Percentiles rank a stretch among this genome's conserved stretches.
Evolutionary conservation across 2,329 filamentous ascomycete species (phyloP).

Genomic region (Helminthosporium solani): DNA sequence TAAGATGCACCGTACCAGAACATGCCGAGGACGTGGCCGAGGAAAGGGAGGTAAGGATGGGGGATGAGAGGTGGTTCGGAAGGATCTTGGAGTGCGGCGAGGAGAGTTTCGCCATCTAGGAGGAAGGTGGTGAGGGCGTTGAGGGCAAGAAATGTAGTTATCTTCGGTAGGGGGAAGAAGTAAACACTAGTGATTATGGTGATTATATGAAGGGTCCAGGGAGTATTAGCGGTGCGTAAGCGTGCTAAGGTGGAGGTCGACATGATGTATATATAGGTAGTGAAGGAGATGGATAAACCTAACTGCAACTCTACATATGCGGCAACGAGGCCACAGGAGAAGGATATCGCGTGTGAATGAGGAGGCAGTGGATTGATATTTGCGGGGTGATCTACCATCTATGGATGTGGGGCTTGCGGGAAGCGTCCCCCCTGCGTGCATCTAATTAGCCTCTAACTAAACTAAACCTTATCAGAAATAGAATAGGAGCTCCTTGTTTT

Average conservation of each 20-base stretch:
- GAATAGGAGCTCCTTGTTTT: neutral
- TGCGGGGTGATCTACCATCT: neutral
- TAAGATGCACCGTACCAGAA: conserved; percentile 36
- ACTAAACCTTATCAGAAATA: neutral
- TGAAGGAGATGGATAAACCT: neutral
- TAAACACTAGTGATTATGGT: conserved; percentile 1
- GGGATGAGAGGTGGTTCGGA: conserved; percentile 45
- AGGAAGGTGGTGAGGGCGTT: conserved; percentile 5
- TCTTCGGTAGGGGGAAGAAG: neutral
- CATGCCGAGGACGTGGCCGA: conserved; percentile 50
- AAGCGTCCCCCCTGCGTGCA: neutral
- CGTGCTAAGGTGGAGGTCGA: conserved; percentile 1
- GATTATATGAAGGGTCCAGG: conserved; percentile 7
- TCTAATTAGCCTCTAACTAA: neutral
- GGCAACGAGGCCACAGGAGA: too few species aligned
- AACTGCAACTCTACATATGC: too few species aligned
- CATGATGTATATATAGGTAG: neutral
- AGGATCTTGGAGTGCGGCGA: conserved; percentile 17
- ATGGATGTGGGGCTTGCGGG: neutral
- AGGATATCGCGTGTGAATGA: neutral
- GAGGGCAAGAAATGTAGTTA: conserved; percentile 1
- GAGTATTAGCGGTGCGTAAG: conserved; percentile 8
- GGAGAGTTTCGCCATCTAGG: conserved; percentile 11
- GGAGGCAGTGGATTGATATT: neutral
- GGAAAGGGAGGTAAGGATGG: conserved; percentile 43